Conservation (phyloP, 2,329 filamentous ascomycete genomes). For the Exophiala sp. region DNA sequence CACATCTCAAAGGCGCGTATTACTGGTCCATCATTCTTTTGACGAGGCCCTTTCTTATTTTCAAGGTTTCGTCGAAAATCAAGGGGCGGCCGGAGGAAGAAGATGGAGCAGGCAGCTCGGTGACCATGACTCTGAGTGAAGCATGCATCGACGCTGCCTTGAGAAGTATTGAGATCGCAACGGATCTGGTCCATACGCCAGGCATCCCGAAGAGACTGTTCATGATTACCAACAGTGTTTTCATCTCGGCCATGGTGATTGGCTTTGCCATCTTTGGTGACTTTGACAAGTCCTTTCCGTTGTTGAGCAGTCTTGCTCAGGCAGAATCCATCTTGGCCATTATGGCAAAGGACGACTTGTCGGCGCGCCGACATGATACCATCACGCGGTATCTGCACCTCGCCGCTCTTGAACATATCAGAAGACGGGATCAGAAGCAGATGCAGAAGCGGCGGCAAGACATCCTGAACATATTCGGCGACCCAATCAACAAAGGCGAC, state of each 20-base stretch:
- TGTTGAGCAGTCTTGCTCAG: constrained; percentile 29
- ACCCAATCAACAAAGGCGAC: constrained; percentile 25
- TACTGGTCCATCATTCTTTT: constrained; percentile 52
- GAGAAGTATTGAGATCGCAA: constrained; percentile 31
- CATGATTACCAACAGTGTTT: constrained; percentile 27
- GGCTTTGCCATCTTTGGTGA: constrained; percentile 29
- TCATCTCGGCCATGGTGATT: constrained; percentile 28
- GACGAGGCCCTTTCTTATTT: constrained; percentile 50
- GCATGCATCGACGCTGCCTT: constrained; percentile 43
- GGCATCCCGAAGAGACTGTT: constrained; percentile 27
- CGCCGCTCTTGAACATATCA: constrained; percentile 36
- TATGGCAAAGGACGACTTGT: constrained; percentile 26
- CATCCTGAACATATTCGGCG: constrained; percentile 41
- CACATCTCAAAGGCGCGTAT: constrained; percentile 48
- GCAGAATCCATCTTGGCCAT: constrained; percentile 26
- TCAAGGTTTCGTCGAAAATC: constrained; percentile 40
- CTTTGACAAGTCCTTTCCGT: constrained; percentile 29
- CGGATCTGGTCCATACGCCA: constrained; percentile 27
- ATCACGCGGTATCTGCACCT: constrained; percentile 39
- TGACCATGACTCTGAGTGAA: constrained; percentile 30
- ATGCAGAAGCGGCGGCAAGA: constrained; percentile 38
- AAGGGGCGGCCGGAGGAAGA: constrained; percentile 20
- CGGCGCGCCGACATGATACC: constrained; percentile 29
- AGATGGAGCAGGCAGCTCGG: constrained; percentile 17
- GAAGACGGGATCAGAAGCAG: constrained; percentile 36